Percentiles rank a stretch among this genome's conserved stretches.
phyloP scores from a whole-genome alignment of 768 basidiomycete species.

The Dacryopinax spathularia region DNA sequence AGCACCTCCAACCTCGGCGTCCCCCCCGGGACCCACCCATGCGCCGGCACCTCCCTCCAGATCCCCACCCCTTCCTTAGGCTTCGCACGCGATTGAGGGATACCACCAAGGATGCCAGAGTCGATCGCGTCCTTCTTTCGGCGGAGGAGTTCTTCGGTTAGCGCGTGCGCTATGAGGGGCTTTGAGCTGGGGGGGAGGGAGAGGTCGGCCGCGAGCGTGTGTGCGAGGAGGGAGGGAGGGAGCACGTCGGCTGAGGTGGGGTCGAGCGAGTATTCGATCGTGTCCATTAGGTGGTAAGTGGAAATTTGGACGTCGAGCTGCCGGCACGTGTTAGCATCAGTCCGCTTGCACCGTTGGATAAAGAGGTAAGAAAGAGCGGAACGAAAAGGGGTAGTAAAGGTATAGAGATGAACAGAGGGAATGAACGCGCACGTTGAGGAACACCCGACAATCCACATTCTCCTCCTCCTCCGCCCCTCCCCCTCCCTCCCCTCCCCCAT shows the following conservation, averaged over 20 bases:
- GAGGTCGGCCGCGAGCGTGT: constrained; percentile 66
- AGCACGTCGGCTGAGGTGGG: constrained; percentile 24
- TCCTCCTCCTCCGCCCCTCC: constrained; percentile 19
- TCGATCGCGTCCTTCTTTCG: constrained; percentile 93
- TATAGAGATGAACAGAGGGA: too few species aligned
- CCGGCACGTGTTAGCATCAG: constrained; percentile 7
- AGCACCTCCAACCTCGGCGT: constrained; percentile 73
- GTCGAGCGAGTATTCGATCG: constrained; percentile 94
- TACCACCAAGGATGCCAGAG: constrained; percentile 70
- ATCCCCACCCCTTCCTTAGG: constrained; percentile 72
- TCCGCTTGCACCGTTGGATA: constrained; percentile 6
- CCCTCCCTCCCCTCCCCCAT: constrained; percentile 33
- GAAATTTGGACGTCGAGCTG: constrained; percentile 97
- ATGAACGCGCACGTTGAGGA: constrained; percentile 26
- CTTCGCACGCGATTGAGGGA: constrained; percentile 27
- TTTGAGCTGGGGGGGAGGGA: constrained; percentile 77
- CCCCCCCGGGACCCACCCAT: constrained; percentile 56
- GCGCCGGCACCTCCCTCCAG: constrained; percentile 89
- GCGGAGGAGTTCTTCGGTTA: constrained; percentile 89
- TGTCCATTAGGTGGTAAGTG: constrained; percentile 78
- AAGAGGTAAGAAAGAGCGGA: not conserved
- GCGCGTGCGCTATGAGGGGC: constrained; percentile 79
- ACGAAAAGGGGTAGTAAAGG: too few species aligned
- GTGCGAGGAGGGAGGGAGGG: constrained; percentile 38
- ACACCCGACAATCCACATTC: constrained; percentile 28